Evolutionary conservation across 108 stramenopile genomes (phyloP), one percentile per base, ranked within the genome.

Genomic region (Heterococcus sp.): DNA sequence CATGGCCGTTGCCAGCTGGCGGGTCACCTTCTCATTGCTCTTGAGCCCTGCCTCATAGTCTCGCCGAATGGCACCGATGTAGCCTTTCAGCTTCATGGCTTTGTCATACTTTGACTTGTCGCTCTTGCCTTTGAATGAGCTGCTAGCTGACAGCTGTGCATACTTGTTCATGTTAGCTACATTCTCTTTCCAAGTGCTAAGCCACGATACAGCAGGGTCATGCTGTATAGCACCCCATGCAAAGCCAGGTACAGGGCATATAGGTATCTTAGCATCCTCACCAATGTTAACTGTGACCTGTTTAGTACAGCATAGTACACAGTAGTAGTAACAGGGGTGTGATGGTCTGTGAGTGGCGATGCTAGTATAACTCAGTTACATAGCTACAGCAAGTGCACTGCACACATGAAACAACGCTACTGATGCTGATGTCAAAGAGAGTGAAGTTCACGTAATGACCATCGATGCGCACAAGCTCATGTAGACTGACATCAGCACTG

Each of bases 101-200:
- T 99, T 99, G 88, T 92, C 92, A 88, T 98, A 99, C 89, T 99
- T 99, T 71, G 87, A 87, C 75, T 94, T 75, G 89, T 99, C 99
- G 76, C 89, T 90, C 87, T 99, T 96, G 32, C 99, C 99, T 92
- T 99, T 99, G 89, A 99, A 97, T 68, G 92, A 93, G 30, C 93
- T 94, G 88, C 91, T 92, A 14, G 97, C 97, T 2, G 97, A 94
- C 39, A 99, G 87, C 87, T 95, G 94, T 92, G 98, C 96, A 89
- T 99, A 99, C 89, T 99, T 99, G 84, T 90, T 91, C 67, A 93
- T 92, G 68, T 86, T 86, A 76, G 95, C 94, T 71, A 97, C 93
- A 83, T 97, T 98, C 84, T 99, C 97, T 75, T 92, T 93, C 99
- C 99, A 99, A 32, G 91, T 92, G 38, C 93, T 93, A 38, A 99